Percentiles rank a stretch among this genome's conserved stretches.
phyloP scores from a whole-genome alignment of 768 basidiomycete species.

The Phylloporus rhodoxanthus region DNA sequence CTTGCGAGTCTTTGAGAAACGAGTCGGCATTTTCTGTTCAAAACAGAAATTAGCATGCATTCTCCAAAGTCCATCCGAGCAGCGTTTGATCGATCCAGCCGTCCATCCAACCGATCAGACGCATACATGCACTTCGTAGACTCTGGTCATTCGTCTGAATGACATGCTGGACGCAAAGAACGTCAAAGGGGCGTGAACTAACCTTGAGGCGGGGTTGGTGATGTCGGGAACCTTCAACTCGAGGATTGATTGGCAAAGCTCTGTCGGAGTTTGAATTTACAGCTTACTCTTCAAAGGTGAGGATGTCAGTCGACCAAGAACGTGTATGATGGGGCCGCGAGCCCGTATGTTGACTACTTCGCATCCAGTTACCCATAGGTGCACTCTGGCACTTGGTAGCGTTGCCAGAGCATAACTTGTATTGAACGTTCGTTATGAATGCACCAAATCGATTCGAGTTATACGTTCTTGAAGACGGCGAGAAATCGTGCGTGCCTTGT shows the following conservation, averaged over 20 bases:
- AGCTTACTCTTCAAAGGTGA: slow-evolving; percentile 13
- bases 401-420: background rate
- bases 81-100: slow-evolving; percentile 46
- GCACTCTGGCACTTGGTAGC: background rate
- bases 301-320: slow-evolving; percentile 1
- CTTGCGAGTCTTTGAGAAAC: slow-evolving; percentile 95
- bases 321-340: slow-evolving; percentile 45
- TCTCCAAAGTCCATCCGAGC: slow-evolving; percentile 28
- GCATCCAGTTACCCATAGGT: background rate
- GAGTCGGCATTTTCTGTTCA: slow-evolving; percentile 82
- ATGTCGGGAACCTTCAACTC: slow-evolving; percentile 34
- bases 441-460: slow-evolving; percentile 90
- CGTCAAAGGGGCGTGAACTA: slow-evolving; percentile 37
- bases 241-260: slow-evolving; percentile 4
- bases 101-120: slow-evolving; percentile 29
- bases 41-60: slow-evolving; percentile 16
- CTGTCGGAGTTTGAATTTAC: slow-evolving; percentile 24
- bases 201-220: slow-evolving; percentile 60
- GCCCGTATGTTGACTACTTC: slow-evolving; percentile 22
- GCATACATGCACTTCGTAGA: slow-evolving; percentile 15
- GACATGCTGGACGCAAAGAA: slow-evolving; percentile 13
- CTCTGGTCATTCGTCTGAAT: slow-evolving; percentile 6
- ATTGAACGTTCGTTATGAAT: slow-evolving; percentile 54
- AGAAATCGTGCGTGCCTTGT: slow-evolving; percentile 72
- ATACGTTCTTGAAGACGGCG: slow-evolving; percentile 88